These are phyloP conservation scores for Sugiyamaella pinicola DNA, from an alignment of 1,139 yeast genomes.

Conservation along the genomic window DNA sequence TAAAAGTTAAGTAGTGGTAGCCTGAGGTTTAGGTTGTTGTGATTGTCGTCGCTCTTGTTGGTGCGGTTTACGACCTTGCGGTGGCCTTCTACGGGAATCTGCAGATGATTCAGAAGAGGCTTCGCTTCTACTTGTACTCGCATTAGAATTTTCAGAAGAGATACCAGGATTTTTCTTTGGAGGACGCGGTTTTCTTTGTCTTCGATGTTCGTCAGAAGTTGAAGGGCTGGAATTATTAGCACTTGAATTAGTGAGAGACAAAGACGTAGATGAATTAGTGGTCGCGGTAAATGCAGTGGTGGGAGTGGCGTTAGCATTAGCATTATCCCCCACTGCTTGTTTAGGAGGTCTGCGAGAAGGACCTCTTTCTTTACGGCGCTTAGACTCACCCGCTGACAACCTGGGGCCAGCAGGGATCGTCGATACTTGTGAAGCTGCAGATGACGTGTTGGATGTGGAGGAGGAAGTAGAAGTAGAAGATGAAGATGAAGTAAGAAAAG, in stretches of 20 bases:
- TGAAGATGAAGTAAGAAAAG: too few relatives aligned
- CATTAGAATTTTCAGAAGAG: too few relatives aligned
- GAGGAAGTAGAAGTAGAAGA: too few relatives aligned
- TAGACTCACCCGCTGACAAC: neutral
- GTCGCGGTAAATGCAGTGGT: too few relatives aligned
- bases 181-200: conserved; percentile 1
- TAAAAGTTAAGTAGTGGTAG: too few relatives aligned
- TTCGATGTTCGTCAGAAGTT: neutral
- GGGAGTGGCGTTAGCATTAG: neutral
- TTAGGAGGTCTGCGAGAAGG: conserved; percentile 5
- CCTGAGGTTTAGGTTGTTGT: neutral
- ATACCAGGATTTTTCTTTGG: neutral
- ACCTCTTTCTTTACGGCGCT: conserved; percentile 3
- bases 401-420: neutral
- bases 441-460: too few relatives aligned
- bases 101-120: too few relatives aligned
- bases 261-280: too few relatives aligned
- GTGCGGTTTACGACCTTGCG: neutral
- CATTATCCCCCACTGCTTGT: neutral
- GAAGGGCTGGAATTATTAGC: neutral
- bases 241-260: too few relatives aligned
- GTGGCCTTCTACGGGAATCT: too few relatives aligned
- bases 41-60: neutral
- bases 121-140: too few relatives aligned
- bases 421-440: too few relatives aligned